Base-by-base conservation (phyloP, 495 filamentous ascomycete genomes). In the Pseudoneurospora amorphoporcata region DNA sequence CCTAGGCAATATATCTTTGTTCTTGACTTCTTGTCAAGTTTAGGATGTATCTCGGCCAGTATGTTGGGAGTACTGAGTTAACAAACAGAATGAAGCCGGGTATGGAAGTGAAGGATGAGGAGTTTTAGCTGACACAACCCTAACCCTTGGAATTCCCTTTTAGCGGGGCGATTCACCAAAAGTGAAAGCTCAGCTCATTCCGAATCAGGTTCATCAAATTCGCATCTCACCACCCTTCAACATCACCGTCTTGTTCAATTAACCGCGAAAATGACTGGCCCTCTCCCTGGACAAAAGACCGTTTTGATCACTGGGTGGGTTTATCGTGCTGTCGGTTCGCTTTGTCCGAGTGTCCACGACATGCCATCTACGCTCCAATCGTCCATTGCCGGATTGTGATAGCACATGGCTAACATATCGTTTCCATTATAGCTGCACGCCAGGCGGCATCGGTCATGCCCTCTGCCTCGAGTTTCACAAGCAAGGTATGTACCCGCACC, bases 391-490 rank as follows among this genome's bases (percentile, higher is more conserved):
- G 71, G 2, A 68, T 17, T 17, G 10, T 7, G 2, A 32, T 19
- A 9, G n/a, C 23, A 17, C 65, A 8, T 38, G 65, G 53, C 53
- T 73, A 38, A 70, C 76, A 32, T 39, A 9, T 41, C 65, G 8
- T 71, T 53, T 32, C 16, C 72, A 0, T 53, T 53, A 53, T 32
- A 88, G 86, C 8, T 88, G 86, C 78, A 82, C 86, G 17, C 84
- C 85, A 2, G 85, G 85, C 23, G 86, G 86, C 70, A 87, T 88
- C 69, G 86, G 86, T 58, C 81, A 87, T 76, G 82, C 83, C 3
- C 69, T 88, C 39, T 82, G 81, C 61, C 71, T 83, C 6, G 86
- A 86, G 70, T 88, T 87, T 75, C 84, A 87, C 69, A 73, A 78
- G 23, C 81, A 82, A 75, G 86, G 85, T 84, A 73, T 39, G 77